Conservation (phyloP, 345 rosid species). For the Balakata baccata region DNA sequence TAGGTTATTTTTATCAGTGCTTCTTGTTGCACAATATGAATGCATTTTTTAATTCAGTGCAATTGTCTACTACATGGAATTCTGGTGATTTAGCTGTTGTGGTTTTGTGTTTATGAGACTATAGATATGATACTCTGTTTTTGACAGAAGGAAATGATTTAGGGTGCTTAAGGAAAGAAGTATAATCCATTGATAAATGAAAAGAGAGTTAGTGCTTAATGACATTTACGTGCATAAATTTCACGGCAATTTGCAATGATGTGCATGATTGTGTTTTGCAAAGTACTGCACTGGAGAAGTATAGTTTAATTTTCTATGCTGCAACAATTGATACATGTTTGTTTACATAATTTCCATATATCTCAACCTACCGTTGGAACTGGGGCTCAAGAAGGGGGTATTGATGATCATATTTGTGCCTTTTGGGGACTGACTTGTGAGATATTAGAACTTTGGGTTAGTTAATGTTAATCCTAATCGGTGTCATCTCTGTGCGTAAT, state of each 20-base stretch:
- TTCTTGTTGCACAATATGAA: conserved; percentile 19
- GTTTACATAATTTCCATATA: too few species aligned
- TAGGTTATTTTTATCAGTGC: conserved; percentile 23
- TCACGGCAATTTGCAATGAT: neutral
- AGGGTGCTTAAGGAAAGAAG: neutral
- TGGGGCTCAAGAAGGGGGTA: too few species aligned
- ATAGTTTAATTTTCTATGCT: neutral
- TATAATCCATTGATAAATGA: neutral
- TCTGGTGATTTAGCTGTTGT: neutral
- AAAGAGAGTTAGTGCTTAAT: neutral
- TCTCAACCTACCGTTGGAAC: too few species aligned
- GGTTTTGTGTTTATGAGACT: conserved; percentile 3
- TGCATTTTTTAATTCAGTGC: conserved; percentile 31
- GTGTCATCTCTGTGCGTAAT: neutral
- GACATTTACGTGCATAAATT: neutral
- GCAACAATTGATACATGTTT: too few species aligned
- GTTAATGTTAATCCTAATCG: neutral
- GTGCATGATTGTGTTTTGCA: neutral
- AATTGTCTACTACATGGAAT: conserved; percentile 16
- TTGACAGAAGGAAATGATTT: neutral
- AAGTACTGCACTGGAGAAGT: neutral
- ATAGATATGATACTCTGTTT: neutral
- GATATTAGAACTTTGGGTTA: neutral
- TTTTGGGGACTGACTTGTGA: neutral
- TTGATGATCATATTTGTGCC: too few species aligned